Evolutionary conservation across 2,329 filamentous ascomycete genomes (phyloP), one percentile per base, ranked within the genome.

Genomic region (Cercospora sp.): DNA sequence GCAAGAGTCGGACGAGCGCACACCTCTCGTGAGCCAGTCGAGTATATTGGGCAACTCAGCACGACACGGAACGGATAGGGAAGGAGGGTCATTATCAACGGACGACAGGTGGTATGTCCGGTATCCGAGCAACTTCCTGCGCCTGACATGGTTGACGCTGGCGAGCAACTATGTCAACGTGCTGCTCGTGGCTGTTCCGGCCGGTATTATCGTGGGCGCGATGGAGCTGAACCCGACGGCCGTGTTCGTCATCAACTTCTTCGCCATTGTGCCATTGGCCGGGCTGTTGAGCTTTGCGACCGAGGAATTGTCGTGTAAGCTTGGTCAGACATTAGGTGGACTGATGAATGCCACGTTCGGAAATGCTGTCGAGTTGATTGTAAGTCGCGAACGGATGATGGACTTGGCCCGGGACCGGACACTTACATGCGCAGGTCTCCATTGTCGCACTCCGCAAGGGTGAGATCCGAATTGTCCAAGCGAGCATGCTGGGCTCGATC

Each of bases 391-490:
- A 43, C 5, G 37, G 37, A 21, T 24, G 21, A 18, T 10, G n/a
- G 28, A 21, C 5, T 2, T 34, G n/a, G 37, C n/a, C 30, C 8
- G 18, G 21, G 12, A 53, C 28, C 45, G 43, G 28, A 26, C 32
- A 66, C 71, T 59, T 67, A 57, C 26, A 5, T 9, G 26, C 30
- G 18, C 57, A 73, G 72, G 72, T 97, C 78, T 97, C 92, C 79
- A 94, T 98, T 74, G 91, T 98, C 71, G 95, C 95, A 18, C 86
- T 99, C 57, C 88, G 85, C 72, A 89, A 95, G 74, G 88, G 89
- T 71, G 91, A 98, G 81, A 96, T 97, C 77, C 90, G 94, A 75
- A 94, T 98, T 72, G 94, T 98, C n/a, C 95, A 98, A 82, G 91
- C 94, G 21, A 97, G 93, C 71, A 98, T 98, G 94, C 89, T 98